phyloP scores from a whole-genome alignment of 192 early-diverging fungal species.

The Linnemannia schmuckeri region DNA sequence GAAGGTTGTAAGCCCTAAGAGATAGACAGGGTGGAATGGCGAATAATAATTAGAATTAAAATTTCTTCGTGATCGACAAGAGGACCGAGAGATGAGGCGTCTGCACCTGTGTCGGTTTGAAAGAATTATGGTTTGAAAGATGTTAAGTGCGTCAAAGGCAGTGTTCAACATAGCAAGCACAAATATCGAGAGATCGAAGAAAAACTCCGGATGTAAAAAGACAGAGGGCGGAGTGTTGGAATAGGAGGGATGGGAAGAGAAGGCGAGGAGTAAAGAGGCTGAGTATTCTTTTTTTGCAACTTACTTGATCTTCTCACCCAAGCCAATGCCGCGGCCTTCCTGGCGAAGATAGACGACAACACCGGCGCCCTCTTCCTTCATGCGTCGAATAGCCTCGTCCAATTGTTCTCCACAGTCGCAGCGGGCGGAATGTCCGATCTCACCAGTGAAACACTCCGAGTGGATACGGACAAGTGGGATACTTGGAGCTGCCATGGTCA shows the following conservation, averaged over 20 bases:
- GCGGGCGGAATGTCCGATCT: constrained; percentile 88
- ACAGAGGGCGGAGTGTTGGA: not conserved
- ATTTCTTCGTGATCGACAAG: not conserved
- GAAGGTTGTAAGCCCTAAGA: constrained; percentile 93
- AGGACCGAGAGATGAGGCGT: not conserved
- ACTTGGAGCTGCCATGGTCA: constrained; percentile 16
- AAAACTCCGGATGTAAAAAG: not conserved
- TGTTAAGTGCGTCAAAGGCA: not conserved
- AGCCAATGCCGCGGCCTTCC: constrained; percentile 95
- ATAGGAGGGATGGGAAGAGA: not conserved
- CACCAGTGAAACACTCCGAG: constrained; percentile 97
- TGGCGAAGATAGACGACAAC: constrained; percentile 96
- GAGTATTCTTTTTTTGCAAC: constrained; percentile 18
- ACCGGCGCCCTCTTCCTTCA: constrained; percentile 85
- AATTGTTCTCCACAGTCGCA: constrained; percentile 98
- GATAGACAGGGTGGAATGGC: not conserved
- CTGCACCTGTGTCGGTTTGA: not conserved
- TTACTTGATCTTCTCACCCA: constrained; percentile 91
- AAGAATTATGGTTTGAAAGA: too few species aligned
- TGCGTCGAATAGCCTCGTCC: constrained; percentile 89
- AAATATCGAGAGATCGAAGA: not conserved
- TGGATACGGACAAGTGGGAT: constrained; percentile 93
- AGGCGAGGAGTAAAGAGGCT: not conserved
- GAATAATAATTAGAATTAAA: not conserved
- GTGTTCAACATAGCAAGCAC: not conserved